These are phyloP conservation scores for Trypanosoma lewisi DNA, from an alignment of 208 protist genomes.

Conservation along the genomic window DNA sequence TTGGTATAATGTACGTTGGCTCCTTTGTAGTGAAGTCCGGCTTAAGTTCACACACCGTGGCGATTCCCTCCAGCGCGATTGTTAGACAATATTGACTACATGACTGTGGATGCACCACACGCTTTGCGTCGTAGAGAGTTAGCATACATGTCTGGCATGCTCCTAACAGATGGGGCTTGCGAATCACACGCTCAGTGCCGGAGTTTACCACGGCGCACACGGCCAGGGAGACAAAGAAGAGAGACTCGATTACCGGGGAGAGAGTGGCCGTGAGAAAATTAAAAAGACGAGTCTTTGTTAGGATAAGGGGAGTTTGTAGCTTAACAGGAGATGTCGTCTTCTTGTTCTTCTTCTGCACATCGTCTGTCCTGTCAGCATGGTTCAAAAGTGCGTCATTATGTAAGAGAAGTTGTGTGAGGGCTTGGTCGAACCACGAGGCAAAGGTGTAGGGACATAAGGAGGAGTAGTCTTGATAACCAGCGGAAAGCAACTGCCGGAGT, in stretches of 20 bases:
- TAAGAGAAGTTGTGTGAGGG: constrained; percentile 39
- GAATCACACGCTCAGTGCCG: neutral
- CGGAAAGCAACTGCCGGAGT: constrained; percentile 53
- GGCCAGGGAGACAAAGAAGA: constrained; percentile 21
- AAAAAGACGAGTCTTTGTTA: constrained; percentile 1
- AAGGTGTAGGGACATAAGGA: constrained; percentile 49
- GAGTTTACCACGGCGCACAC: constrained; percentile 10
- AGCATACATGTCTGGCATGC: constrained; percentile 18
- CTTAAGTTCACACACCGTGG: neutral
- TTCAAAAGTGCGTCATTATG: neutral
- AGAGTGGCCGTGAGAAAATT: constrained; percentile 9
- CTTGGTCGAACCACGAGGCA: constrained; percentile 62
- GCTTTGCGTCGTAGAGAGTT: constrained; percentile 2
- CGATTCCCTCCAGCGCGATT: constrained; percentile 13
- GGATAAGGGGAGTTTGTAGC: neutral
- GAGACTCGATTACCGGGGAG: constrained; percentile 15
- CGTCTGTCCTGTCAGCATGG: neutral
- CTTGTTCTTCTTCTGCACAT: neutral
- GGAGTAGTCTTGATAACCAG: constrained; percentile 75
- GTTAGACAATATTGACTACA: constrained; percentile 10
- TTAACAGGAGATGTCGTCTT: neutral
- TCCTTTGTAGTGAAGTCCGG: neutral
- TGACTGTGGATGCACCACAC: constrained; percentile 7
- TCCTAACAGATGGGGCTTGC: constrained; percentile 3
- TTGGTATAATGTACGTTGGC: constrained; percentile 7